phyloP scores from a whole-genome alignment of 306 rosid genomes.

The Adenanthera pavonina region DNA sequence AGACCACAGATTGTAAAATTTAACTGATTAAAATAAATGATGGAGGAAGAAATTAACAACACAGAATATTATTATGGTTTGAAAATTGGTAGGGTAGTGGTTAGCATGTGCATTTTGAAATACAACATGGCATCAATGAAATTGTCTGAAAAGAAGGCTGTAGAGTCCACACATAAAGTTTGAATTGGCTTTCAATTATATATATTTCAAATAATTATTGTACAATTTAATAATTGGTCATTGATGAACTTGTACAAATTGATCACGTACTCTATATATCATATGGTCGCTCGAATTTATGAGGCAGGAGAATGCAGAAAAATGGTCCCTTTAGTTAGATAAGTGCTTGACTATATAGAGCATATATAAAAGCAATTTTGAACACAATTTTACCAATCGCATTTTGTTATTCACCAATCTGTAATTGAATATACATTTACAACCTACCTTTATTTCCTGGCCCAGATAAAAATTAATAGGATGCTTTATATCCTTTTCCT shows the following conservation, averaged over 20 bases:
- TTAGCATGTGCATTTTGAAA: conserved; percentile 34
- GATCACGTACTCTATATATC: not conserved
- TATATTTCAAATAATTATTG: not conserved
- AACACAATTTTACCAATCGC: not conserved
- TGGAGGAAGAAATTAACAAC: too few relatives aligned
- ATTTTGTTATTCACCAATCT: not conserved
- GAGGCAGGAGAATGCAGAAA: not conserved
- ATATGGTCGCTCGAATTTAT: not conserved
- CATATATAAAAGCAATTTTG: not conserved
- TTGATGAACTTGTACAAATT: not conserved
- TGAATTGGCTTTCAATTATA: not conserved
- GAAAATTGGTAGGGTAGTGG: conserved; percentile 23
- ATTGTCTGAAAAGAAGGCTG: not conserved
- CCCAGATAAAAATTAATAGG: not conserved
- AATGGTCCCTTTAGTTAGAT: not conserved
- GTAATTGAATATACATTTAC: not conserved
- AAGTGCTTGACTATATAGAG: not conserved
- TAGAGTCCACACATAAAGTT: not conserved
- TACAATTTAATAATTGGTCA: not conserved
- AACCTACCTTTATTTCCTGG: not conserved
- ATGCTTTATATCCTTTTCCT: not conserved
- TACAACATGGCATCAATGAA: not conserved
- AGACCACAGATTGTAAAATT: not conserved
- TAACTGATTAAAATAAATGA: not conserved
- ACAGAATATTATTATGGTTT: not conserved